Percentiles rank a stretch among this genome's conserved stretches.
Evolutionary conservation across 1,139 yeast genomes (phyloP).

Genomic region (Kurtzmaniella natalensis): DNA sequence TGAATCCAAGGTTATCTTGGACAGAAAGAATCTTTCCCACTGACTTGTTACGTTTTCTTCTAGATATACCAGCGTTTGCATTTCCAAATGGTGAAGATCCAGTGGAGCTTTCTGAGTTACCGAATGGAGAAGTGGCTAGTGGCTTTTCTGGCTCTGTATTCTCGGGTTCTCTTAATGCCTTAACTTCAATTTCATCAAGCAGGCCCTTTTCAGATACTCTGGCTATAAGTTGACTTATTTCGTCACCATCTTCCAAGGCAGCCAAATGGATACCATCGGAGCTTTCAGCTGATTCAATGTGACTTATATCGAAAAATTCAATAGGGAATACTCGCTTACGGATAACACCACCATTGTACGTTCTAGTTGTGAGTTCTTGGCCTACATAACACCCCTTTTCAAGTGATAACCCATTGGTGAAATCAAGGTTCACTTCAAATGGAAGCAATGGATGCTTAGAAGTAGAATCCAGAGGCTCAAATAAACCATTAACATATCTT

Average conservation of each 20-base stretch:
- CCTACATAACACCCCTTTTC: conserved; percentile 97
- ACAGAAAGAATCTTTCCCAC: conserved; percentile 59
- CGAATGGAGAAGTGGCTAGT: conserved; percentile 7
- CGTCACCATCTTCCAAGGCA: conserved; percentile 11
- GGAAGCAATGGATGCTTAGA: conserved; percentile 56
- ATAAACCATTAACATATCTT: conserved; percentile 58
- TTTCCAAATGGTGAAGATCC: conserved; percentile 30
- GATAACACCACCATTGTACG: conserved; percentile 77
- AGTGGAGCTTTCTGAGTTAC: conserved; percentile 5
- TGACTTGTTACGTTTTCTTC: conserved; percentile 34
- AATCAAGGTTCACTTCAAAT: conserved; percentile 79
- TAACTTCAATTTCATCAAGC: neutral
- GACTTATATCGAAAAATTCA: conserved; percentile 35
- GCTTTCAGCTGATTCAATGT: conserved; percentile 13
- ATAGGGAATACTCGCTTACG: conserved; percentile 81
- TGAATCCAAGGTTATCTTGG: conserved; percentile 63
- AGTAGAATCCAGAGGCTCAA: conserved; percentile 54
- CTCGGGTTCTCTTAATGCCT: neutral
- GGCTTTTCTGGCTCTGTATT: conserved; percentile 7
- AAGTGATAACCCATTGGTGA: conserved; percentile 74
- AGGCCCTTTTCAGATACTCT: neutral
- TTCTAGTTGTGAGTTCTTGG: conserved; percentile 88
- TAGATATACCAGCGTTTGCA: conserved; percentile 22
- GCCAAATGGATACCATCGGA: conserved; percentile 13
- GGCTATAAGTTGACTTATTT: neutral